A percentile compares a stretch with the other conserved stretches of the same genome.
Evolutionary conservation across 1,284 basidiomycete genomes (phyloP).

Genomic region (Sporisorium reilianum): DNA sequence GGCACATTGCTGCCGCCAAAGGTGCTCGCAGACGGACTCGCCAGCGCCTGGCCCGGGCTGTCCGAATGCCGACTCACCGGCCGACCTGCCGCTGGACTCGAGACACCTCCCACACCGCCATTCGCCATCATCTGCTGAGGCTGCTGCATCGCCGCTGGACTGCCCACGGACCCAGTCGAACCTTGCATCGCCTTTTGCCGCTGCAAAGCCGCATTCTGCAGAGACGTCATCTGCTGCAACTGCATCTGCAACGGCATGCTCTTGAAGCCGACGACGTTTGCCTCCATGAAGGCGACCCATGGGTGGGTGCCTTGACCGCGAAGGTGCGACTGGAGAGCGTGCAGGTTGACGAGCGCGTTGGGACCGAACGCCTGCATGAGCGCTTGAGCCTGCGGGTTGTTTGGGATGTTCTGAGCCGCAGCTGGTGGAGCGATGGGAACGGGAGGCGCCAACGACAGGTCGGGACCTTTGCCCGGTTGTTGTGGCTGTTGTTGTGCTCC

Average conservation of each 20-base stretch:
- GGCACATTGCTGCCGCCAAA: constrained; percentile 17
- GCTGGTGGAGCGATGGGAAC: constrained; percentile 32
- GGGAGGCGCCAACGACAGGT: constrained; percentile 39
- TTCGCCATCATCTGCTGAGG: constrained; percentile 10
- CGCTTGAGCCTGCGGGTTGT: constrained; percentile 52
- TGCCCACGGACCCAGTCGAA: constrained; percentile 12
- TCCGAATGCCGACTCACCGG: constrained; percentile 31
- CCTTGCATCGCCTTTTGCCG: constrained; percentile 32
- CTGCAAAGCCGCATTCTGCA: constrained; percentile 45
- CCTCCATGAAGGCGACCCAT: constrained; percentile 55
- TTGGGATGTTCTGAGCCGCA: constrained; percentile 27
- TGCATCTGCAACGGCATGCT: constrained; percentile 51
- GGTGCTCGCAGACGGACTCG: constrained; percentile 25
- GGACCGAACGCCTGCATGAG: constrained; percentile 58
- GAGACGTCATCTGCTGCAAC: constrained; percentile 54
- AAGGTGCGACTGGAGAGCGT: constrained; percentile 52
- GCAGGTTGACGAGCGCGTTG: constrained; percentile 54
- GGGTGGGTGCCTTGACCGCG: constrained; percentile 53
- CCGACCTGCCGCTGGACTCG: constrained; percentile 25
- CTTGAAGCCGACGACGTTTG: constrained; percentile 44
- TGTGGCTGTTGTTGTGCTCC: constrained; percentile 13
- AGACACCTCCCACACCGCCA: constrained; percentile 14
- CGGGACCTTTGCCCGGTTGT: constrained; percentile 25
- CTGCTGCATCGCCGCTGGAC: constrained; percentile 25
- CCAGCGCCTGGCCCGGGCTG: constrained; percentile 32